Conservation (phyloP, 257 asterid genomes). For the Asclepias syriaca region DNA sequence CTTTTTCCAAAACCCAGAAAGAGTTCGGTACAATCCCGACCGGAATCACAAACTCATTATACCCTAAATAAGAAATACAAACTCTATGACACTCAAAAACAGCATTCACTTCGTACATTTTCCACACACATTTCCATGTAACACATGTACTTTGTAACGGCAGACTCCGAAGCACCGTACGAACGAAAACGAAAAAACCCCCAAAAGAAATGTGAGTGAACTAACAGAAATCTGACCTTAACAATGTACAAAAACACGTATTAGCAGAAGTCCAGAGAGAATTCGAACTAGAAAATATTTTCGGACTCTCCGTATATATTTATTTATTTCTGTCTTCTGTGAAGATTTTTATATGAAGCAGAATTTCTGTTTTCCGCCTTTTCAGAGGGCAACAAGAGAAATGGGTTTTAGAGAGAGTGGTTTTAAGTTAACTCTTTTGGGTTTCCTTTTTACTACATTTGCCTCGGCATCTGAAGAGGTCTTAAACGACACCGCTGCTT, state of each 20-base stretch:
- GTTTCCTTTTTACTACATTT: too few species aligned
- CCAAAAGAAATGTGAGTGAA: not conserved
- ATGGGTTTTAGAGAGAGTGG: too few species aligned
- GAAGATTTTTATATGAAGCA: too few species aligned
- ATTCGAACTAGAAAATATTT: not conserved
- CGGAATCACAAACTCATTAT: not conserved
- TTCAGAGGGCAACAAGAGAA: too few species aligned
- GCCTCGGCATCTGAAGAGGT: too few species aligned
- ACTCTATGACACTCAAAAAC: not conserved
- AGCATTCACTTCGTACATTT: too few species aligned
- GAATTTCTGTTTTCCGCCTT: too few species aligned
- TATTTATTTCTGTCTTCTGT: too few species aligned
- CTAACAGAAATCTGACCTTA: not conserved
- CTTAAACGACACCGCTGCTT: too few species aligned
- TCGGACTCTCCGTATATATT: not conserved
- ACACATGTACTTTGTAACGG: slow-evolving; percentile 1
- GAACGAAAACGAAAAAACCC: not conserved
- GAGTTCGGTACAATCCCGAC: not conserved
- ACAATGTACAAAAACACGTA: slow-evolving; percentile 8
- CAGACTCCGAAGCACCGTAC: not conserved
- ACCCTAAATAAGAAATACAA: not conserved
- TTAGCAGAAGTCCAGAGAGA: not conserved
- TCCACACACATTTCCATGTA: not conserved
- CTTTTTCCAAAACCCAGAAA: not conserved
- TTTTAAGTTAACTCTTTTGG: too few species aligned